Conservation (phyloP, 768 basidiomycete genomes). For the Lactifluus piperatus region DNA sequence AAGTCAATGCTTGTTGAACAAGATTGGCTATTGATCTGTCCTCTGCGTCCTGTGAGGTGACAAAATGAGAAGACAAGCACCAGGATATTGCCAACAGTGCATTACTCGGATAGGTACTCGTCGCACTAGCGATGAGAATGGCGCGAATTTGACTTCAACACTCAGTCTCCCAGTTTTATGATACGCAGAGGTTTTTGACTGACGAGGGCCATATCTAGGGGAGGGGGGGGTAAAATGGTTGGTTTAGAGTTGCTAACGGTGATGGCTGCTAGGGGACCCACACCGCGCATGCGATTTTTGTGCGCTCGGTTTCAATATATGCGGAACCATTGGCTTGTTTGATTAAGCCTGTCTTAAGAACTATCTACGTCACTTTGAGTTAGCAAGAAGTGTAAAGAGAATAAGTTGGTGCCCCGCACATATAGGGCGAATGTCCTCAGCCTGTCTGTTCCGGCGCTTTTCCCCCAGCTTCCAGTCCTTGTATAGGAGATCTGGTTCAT, state of each 20-base stretch:
- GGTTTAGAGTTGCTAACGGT: neutral
- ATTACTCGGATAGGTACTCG: conserved; percentile 82
- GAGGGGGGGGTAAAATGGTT: conserved; percentile 11
- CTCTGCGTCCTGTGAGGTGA: conserved; percentile 75
- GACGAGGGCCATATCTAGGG: conserved; percentile 73
- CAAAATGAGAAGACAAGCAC: neutral
- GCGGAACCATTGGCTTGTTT: conserved; percentile 94
- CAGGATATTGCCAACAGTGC: conserved; percentile 1
- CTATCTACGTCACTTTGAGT: conserved; percentile 33
- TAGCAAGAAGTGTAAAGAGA: neutral
- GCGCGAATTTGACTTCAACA: conserved; percentile 94
- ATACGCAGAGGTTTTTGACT: conserved; percentile 71
- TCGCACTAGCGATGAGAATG: conserved; percentile 75
- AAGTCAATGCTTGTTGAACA: conserved; percentile 76
- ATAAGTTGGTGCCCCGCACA: conserved; percentile 43
- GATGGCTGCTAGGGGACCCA: conserved; percentile 33
- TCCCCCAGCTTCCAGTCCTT: conserved; percentile 29
- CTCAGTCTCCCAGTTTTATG: conserved; percentile 85
- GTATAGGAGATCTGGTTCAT: conserved; percentile 21
- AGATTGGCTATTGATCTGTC: conserved; percentile 76
- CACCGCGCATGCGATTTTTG: conserved; percentile 96
- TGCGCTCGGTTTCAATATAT: conserved; percentile 86
- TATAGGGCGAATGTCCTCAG: conserved; percentile 72
- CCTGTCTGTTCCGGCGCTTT: conserved; percentile 41
- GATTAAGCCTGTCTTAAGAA: conserved; percentile 83